Evolutionary conservation across 768 basidiomycete genomes (phyloP).

Genomic region (Lyophyllum shimeji): DNA sequence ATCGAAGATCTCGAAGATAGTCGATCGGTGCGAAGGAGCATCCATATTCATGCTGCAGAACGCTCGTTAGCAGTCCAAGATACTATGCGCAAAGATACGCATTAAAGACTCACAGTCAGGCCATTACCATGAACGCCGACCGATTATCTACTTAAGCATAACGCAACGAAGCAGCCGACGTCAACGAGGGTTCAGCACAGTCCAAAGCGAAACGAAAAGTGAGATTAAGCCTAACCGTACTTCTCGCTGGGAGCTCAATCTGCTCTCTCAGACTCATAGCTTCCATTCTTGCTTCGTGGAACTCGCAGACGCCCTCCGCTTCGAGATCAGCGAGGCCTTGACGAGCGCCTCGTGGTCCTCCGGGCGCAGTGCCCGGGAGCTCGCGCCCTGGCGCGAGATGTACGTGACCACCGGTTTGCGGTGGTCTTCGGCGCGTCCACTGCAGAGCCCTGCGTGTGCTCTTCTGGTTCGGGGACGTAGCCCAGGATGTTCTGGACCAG

Average conservation of each 20-base stretch:
- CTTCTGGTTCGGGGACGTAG: conserved; percentile 22
- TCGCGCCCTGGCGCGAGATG: conserved; percentile 54
- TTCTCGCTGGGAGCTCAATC: conserved; percentile 55
- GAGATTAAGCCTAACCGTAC: conserved; percentile 48
- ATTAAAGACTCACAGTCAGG: conserved; percentile 42
- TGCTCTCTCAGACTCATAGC: conserved; percentile 60
- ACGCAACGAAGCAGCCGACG: background rate
- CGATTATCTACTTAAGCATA: conserved; percentile 51
- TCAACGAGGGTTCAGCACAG: conserved; percentile 2
- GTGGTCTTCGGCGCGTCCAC: background rate
- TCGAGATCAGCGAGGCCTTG: conserved; percentile 44
- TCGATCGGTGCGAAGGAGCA: conserved; percentile 60
- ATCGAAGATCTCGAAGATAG: conserved; percentile 69
- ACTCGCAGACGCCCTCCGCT: conserved; percentile 49
- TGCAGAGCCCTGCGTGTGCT: background rate
- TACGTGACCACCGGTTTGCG: conserved; percentile 47
- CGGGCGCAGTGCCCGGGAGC: conserved; percentile 35
- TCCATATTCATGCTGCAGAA: conserved; percentile 54
- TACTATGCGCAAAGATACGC: background rate
- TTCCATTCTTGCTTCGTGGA: conserved; percentile 41
- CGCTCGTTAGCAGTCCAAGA: background rate
- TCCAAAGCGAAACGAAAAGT: conserved; percentile 20
- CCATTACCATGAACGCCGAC: conserved; percentile 72
- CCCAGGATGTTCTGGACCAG: conserved; percentile 31
- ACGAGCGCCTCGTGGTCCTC: conserved; percentile 53